Evolutionary conservation across 495 filamentous ascomycete species (phyloP).

Genomic region (Annulohypoxylon maeteangense): DNA sequence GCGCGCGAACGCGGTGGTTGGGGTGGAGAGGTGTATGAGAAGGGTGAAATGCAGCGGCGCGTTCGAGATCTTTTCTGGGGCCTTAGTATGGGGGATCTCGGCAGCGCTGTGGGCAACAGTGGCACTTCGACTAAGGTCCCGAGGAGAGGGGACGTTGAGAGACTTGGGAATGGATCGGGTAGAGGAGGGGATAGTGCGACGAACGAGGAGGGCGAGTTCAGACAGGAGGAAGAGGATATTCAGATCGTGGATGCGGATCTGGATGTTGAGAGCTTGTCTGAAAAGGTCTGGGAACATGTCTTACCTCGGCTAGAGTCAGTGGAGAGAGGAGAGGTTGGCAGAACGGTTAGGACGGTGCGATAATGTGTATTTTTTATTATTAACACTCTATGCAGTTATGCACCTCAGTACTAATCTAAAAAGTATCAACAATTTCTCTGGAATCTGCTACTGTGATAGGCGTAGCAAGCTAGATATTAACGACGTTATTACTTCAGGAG

Average conservation of each 20-base stretch:
- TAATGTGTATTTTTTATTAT: slow-evolving; percentile 32
- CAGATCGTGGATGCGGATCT: slow-evolving; percentile 64
- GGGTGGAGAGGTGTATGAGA: slow-evolving; percentile 91
- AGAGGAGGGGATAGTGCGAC: slow-evolving; percentile 1
- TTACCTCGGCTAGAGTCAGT: slow-evolving; percentile 57
- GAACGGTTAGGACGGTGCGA: slow-evolving; percentile 53
- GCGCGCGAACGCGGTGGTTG: slow-evolving; percentile 83
- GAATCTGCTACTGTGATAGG: not conserved
- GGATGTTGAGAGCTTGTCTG: slow-evolving; percentile 61
- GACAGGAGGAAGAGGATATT: slow-evolving; percentile 65
- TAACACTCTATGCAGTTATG: no score
- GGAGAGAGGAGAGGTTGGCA: slow-evolving; percentile 58
- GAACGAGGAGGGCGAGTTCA: slow-evolving; percentile 54
- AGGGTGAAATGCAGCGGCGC: slow-evolving; percentile 79
- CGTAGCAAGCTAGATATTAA: no score
- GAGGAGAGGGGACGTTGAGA: slow-evolving; percentile 22
- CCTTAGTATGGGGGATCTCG: slow-evolving; percentile 58
- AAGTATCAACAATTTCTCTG: not conserved
- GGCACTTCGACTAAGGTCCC: slow-evolving; percentile 15
- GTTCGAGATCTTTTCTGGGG: slow-evolving; percentile 79
- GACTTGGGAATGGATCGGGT: slow-evolving; percentile 43
- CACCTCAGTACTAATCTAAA: not conserved
- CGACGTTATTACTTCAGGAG: no score
- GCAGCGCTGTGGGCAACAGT: slow-evolving; percentile 34
- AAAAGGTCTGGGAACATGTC: slow-evolving; percentile 63